These are phyloP conservation scores for Didymella exigua DNA, from an alignment of 2,329 filamentous ascomycete genomes.

Conservation along the genomic window DNA sequence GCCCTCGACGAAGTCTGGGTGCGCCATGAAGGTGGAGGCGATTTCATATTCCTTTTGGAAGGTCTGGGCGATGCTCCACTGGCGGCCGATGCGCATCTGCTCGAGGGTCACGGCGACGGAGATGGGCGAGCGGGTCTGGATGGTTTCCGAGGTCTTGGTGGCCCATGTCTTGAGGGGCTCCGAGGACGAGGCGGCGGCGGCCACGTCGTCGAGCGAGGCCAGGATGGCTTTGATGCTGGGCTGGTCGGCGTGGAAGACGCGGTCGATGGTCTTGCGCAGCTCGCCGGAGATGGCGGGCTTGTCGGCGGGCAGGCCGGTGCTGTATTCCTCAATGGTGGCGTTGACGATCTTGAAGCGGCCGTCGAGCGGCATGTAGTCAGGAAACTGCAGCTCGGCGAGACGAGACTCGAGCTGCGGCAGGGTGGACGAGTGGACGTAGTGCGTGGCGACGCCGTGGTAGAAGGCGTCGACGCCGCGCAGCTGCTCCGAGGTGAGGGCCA, in stretches of 20 bases:
- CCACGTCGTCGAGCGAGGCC: constrained; percentile 61
- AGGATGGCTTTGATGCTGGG: constrained; percentile 73
- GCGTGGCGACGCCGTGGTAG: constrained; percentile 90
- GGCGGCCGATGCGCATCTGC: constrained; percentile 76
- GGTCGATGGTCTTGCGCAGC: constrained; percentile 81
- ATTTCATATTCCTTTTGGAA: constrained; percentile 88
- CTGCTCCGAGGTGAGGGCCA: constrained; percentile 86
- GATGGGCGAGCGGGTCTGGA: constrained; percentile 81
- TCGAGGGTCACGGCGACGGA: constrained; percentile 81
- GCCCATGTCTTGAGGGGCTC: constrained; percentile 73
- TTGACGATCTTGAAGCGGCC: constrained; percentile 76
- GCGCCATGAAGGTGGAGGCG: constrained; percentile 84
- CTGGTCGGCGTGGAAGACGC: constrained; percentile 58
- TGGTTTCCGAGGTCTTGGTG: constrained; percentile 72
- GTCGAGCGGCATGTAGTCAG: constrained; percentile 70
- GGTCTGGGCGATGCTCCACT: constrained; percentile 82
- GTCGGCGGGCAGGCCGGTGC: constrained; percentile 76
- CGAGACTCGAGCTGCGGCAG: constrained; percentile 81
- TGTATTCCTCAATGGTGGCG: constrained; percentile 88
- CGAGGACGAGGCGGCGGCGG: constrained; percentile 40
- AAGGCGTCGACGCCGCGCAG: constrained; percentile 84
- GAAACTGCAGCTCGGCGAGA: constrained; percentile 86
- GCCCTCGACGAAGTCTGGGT: constrained; percentile 89
- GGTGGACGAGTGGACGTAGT: constrained; percentile 91
- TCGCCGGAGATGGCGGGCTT: constrained; percentile 63